phyloP scores from a whole-genome alignment of 768 basidiomycete species.

The Rhodocollybia butyracea region DNA sequence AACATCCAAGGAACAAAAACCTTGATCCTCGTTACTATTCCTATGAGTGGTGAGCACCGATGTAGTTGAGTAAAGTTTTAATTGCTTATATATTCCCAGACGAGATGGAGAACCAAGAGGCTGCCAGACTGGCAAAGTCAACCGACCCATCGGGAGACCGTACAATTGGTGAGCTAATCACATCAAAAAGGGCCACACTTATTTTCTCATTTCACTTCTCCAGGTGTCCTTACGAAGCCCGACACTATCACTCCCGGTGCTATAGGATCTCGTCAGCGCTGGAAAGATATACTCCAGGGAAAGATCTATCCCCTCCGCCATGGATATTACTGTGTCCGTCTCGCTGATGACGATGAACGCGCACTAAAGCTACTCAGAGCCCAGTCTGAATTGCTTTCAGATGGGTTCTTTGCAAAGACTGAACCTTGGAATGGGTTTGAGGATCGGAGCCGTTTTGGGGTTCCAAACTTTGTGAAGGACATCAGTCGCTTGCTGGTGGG shows the following conservation, averaged over 20 bases:
- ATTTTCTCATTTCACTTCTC: neutral
- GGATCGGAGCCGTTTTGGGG: constrained; percentile 50
- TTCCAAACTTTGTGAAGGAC: constrained; percentile 47
- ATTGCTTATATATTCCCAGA: constrained; percentile 22
- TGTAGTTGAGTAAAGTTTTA: neutral
- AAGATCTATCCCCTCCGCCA: constrained; percentile 41
- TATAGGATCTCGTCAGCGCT: constrained; percentile 34
- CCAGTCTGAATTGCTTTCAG: constrained; percentile 34
- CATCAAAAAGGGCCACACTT: neutral
- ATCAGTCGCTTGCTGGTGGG: constrained; percentile 45
- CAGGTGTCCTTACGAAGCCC: constrained; percentile 33
- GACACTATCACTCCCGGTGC: constrained; percentile 49
- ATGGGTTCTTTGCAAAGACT: constrained; percentile 43
- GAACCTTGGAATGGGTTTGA: constrained; percentile 51
- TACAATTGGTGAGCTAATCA: constrained; percentile 34
- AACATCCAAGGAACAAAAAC: constrained; percentile 22
- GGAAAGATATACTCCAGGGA: constrained; percentile 54
- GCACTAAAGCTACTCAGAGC: constrained; percentile 27
- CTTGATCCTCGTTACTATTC: constrained; percentile 40
- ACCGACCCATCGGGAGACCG: constrained; percentile 34
- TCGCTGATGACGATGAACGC: constrained; percentile 59
- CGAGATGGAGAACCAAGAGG: constrained; percentile 46
- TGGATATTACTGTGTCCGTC: constrained; percentile 66
- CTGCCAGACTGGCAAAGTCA: constrained; percentile 32
- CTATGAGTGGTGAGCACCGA: constrained; percentile 35